Base-by-base conservation (phyloP, 352 stramenopile species). In the Pythium utonaiense region DNA sequence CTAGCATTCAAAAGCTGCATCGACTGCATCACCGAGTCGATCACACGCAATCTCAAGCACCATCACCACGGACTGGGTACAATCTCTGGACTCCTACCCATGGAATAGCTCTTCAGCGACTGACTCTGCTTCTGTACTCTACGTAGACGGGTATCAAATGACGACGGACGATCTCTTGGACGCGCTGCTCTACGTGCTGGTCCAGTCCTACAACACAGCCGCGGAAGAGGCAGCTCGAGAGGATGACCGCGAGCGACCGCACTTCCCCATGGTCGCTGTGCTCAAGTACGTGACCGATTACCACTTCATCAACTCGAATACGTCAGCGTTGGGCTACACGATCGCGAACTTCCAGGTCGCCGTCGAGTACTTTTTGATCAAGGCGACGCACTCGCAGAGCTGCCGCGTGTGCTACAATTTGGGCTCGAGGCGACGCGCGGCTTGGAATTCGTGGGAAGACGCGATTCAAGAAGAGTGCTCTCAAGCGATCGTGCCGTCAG, bases 301-400 rank as follows among this genome's bases (percentile, higher is more conserved):
- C 53, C 84, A 91, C 44, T 91, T 93, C 53, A 88, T 93, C 69
- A 90, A 91, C 65, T 90, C 81, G 10, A 90, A 87, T 57, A 88
- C 80, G 8, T 89, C 84, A 10, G 81, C 80, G 14, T 55, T 93
- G 16, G 84, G 84, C 22, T 93, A 89, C 57, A 89, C 80, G 41
- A 74, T 91, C 24, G 84, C 81, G 9, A 93, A 86, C 34, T 93
- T 91, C 44, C 80, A 91, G 67, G 82, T 93, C 28, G 84, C 80
- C 8, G 53, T 89, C 28, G 78, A 91, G 57, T 91, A 80, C 62
- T 89, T 91, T n/a, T 36, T 90, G 17, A 66, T 87, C 66, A 77
- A 74, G 22, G 77, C 67, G 3, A 41, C 58, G 7, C 66, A 73
- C 34, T 19, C 66, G 0, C 44, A 62, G 27, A 64, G 44, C 40